phyloP scores from a whole-genome alignment of 805 yeast species.

The Saturnispora zaruensis region DNA sequence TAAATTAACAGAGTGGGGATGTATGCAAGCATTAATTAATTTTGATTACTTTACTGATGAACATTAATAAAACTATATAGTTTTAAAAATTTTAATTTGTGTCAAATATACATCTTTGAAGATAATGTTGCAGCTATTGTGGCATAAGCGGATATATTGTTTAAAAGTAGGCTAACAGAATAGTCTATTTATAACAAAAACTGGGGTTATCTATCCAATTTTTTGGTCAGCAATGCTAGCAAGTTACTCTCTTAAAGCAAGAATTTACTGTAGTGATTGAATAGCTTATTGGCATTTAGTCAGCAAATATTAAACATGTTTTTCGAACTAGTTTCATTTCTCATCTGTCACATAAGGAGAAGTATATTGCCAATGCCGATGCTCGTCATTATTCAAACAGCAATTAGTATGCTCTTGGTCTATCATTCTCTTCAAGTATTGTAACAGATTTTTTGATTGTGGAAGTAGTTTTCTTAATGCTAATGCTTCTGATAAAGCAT shows the following conservation, averaged over 20 bases:
- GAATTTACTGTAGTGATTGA: no score
- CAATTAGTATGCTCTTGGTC: constrained; percentile 18
- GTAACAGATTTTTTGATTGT: constrained; percentile 15
- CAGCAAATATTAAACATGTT: no score
- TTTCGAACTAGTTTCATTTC: no score
- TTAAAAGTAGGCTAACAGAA: no score
- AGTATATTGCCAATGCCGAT: constrained; percentile 9
- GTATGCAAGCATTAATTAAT: constrained; percentile 96
- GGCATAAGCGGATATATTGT: no score
- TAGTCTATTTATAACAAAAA: no score
- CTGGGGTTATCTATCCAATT: not conserved
- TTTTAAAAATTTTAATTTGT: not conserved
- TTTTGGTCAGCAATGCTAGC: not conserved
- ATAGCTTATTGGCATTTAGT: no score
- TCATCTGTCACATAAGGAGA: not conserved
- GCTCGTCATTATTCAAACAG: constrained; percentile 11
- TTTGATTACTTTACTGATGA: constrained; percentile 80
- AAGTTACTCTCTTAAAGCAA: no score
- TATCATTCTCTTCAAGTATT: constrained; percentile 17
- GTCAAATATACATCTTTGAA: not conserved
- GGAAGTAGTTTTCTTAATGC: not conserved
- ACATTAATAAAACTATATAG: constrained; percentile 6
- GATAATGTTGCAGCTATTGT: not conserved
- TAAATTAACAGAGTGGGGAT: constrained; percentile 96
- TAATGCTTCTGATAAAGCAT: constrained; percentile 14